phyloP scores from a whole-genome alignment of 2,329 filamentous ascomycete genomes.

The Thelonectria blattea region DNA sequence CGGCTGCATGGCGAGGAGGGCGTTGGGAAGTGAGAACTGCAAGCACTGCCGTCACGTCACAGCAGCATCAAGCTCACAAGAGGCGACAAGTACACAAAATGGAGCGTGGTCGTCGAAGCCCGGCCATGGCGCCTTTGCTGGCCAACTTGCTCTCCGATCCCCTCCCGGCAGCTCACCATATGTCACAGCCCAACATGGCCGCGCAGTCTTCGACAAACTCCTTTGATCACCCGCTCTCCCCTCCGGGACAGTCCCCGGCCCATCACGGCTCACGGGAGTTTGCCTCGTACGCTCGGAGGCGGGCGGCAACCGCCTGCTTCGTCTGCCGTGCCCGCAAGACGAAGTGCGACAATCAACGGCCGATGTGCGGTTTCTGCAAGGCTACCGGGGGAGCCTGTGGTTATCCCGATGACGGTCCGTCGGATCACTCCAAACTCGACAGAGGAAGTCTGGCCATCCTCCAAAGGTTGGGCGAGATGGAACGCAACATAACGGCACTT shows the following conservation, averaged over 20 bases:
- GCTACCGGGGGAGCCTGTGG: slow-evolving; percentile 26
- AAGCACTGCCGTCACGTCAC: neutral
- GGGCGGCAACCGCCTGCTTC: slow-evolving; percentile 19
- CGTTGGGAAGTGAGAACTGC: neutral
- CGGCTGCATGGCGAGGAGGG: slow-evolving; percentile 7
- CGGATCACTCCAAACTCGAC: slow-evolving; percentile 30
- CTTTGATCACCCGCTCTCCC: neutral
- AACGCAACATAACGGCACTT: slow-evolving; percentile 15
- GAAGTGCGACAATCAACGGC: slow-evolving; percentile 29
- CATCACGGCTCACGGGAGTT: slow-evolving; percentile 14
- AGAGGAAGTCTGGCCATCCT: slow-evolving; percentile 30
- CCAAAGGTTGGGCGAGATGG: slow-evolving; percentile 26
- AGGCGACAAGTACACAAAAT: slow-evolving; percentile 12
- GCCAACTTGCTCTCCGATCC: slow-evolving; percentile 25
- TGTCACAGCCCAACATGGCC: neutral
- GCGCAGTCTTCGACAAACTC: neutral
- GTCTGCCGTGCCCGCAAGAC: slow-evolving; percentile 28
- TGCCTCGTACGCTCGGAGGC: slow-evolving; percentile 16
- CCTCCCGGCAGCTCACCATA: slow-evolving; percentile 4
- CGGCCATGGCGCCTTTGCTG: slow-evolving; percentile 22
- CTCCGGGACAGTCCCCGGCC: neutral
- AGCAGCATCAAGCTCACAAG: neutral
- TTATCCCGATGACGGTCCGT: slow-evolving; percentile 25
- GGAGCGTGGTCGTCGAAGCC: slow-evolving; percentile 10
- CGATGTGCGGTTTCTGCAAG: slow-evolving; percentile 29